Base-by-base conservation (phyloP, 805 yeast genomes). In the Sugiyamaella lignohabitans region DNA sequence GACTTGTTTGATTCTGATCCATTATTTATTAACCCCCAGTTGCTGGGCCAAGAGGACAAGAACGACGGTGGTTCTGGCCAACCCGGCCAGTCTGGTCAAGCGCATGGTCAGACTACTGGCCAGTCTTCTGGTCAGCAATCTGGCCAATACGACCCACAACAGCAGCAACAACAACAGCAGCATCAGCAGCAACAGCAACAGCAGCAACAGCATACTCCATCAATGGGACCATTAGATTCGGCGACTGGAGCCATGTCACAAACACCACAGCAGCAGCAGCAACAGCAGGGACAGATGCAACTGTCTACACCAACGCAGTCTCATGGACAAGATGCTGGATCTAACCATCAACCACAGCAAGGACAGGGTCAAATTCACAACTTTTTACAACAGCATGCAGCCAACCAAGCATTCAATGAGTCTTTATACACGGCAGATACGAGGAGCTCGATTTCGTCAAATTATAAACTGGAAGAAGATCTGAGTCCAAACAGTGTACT, bases 1-100 rank as follows among this genome's bases (percentile, higher is more conserved):
- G 82, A 84, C 54, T 76, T 84, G 42, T 78, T 54, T 37, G 36
- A 36, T 17, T 40, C 40, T 19, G 53, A 56, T 40, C 48, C 57
- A 18, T 41, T 54, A 48, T 54, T 52, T 55, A 49, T 59, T 44
- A 58, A 54, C 51, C 60, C 62, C 27, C 56, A 47, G 41, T 47
- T 55, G 30, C 30, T 51, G 29, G 53, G 51, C 17, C 43, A 43
- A 16, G 39, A 46, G 22, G 45, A 49, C 5, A 14, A 14, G 8
- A 27, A 27, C 14, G n/a, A n/a, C n/a, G n/a, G n/a, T n/a, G n/a
- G n/a, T n/a, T n/a, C n/a, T n/a, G n/a, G n/a, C n/a, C n/a, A n/a
- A n/a, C n/a, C n/a, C n/a, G n/a, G n/a, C n/a, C n/a, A n/a, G n/a
- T n/a, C n/a, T n/a, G n/a, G n/a, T n/a, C n/a, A n/a, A n/a, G n/a